phyloP scores from a whole-genome alignment of 331 rosid species.

The Quercus lobata region DNA sequence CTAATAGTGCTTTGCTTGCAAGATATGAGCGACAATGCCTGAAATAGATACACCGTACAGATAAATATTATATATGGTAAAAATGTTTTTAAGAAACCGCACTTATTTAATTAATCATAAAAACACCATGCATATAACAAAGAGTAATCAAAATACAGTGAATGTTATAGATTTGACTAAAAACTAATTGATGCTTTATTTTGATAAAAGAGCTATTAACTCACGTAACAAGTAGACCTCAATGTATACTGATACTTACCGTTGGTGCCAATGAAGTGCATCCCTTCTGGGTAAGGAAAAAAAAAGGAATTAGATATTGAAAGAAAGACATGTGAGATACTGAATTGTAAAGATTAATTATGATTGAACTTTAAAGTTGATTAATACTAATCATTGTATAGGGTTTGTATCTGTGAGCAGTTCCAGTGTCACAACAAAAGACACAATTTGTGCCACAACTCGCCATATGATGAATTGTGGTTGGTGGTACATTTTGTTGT shows the following conservation, averaged over 20 bases:
- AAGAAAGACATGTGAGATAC: background rate
- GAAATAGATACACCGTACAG: background rate
- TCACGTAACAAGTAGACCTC: background rate
- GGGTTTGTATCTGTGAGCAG: too few relatives aligned
- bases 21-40: slow-evolving; percentile 34
- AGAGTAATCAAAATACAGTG: too few relatives aligned
- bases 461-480: fast-evolving
- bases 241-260: slow-evolving; percentile 15
- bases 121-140: too few relatives aligned
- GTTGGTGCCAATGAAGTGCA: slow-evolving; percentile 44
- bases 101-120: too few relatives aligned
- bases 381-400: background rate
- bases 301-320: background rate
- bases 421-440: too few relatives aligned
- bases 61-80: background rate
- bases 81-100: background rate
- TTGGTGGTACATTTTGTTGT: too few relatives aligned
- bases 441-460: too few relatives aligned
- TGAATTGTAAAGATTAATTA: background rate
- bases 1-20: slow-evolving; percentile 17
- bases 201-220: fast-evolving
- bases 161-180: too few relatives aligned
- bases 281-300: slow-evolving; percentile 15
- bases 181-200: fast-evolving
- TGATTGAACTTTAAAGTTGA: too few relatives aligned